These are phyloP conservation scores for Senna siamea DNA, from an alignment of 306 rosid genomes.

Conservation along the genomic window DNA sequence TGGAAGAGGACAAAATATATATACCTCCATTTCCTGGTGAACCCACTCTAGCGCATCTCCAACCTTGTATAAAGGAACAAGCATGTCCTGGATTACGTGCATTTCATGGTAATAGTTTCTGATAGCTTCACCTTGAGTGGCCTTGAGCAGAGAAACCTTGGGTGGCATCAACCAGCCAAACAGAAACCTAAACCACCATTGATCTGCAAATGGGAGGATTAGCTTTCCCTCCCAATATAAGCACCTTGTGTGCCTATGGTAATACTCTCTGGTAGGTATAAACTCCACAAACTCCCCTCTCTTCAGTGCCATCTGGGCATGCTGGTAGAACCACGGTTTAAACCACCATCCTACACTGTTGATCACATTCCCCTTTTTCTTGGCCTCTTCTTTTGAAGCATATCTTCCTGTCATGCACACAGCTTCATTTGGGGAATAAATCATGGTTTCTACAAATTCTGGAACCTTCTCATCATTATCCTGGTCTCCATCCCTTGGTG, in stretches of 20 bases:
- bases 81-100: constrained; percentile 98
- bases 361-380: constrained; percentile 86
- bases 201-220: constrained; percentile 95
- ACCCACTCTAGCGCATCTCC: constrained; percentile 97
- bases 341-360: constrained; percentile 96
- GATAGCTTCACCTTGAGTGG: constrained; percentile 97
- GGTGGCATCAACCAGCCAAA: constrained; percentile 99
- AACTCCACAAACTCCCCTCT: constrained; percentile 90
- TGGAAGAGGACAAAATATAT: constrained; percentile 32
- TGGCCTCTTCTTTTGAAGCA: constrained; percentile 91
- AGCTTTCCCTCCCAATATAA: constrained; percentile 99
- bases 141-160: constrained; percentile 93
- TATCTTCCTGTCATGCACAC: constrained; percentile 92
- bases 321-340: constrained; percentile 96
- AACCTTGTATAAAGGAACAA: constrained; percentile 89
- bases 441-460: constrained; percentile 92
- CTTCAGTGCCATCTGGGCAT: constrained; percentile 82
- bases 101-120: constrained; percentile 95
- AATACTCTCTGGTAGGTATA: constrained; percentile 90
- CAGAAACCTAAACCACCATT: constrained; percentile 86
- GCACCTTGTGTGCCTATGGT: constrained; percentile 96
- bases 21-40: constrained; percentile 96
- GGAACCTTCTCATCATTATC: constrained; percentile 88
- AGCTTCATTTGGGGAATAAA: constrained; percentile 68
- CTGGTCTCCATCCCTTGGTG: constrained; percentile 90